Evolutionary conservation across 1,284 basidiomycete genomes (phyloP).

Genomic region (Ganoderma sp.): DNA sequence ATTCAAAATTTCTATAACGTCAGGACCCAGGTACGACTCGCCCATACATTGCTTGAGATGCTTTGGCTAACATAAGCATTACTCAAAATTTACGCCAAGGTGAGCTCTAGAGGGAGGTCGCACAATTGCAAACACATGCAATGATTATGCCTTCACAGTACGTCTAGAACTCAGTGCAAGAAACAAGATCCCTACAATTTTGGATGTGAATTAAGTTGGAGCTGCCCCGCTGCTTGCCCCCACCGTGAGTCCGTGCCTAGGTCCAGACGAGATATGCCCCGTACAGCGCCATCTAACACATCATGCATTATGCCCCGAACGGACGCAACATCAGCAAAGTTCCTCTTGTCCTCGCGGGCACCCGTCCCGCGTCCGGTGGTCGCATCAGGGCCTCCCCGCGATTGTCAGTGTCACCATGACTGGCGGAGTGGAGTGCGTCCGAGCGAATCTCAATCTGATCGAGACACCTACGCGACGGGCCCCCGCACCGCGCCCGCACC

Average conservation of each 20-base stretch:
- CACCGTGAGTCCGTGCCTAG: not conserved
- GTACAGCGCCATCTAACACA: not conserved
- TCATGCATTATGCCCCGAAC: not conserved
- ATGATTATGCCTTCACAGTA: too few species aligned
- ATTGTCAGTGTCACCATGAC: not conserved
- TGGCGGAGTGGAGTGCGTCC: not conserved
- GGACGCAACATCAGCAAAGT: not conserved
- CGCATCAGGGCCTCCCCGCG: not conserved
- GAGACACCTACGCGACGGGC: not conserved
- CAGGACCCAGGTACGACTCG: not conserved
- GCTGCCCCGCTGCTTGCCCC: not conserved
- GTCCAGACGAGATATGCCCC: not conserved
- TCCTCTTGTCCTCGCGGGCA: too few species aligned
- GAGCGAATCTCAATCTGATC: conserved; percentile 6
- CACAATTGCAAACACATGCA: too few species aligned
- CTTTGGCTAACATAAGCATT: not conserved
- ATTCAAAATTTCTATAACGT: not conserved
- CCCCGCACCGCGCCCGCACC: not conserved
- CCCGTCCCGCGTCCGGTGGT: not conserved
- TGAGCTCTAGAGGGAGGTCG: too few species aligned
- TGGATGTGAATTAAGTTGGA: not conserved
- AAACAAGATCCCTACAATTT: not conserved
- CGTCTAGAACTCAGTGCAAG: not conserved
- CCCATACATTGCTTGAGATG: not conserved
- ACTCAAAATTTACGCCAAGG: too few species aligned